Percentiles rank a stretch among this genome's conserved stretches.
Conservation (phyloP, 176 grass and related monocot genomes). For the Musa itinerans region DNA sequence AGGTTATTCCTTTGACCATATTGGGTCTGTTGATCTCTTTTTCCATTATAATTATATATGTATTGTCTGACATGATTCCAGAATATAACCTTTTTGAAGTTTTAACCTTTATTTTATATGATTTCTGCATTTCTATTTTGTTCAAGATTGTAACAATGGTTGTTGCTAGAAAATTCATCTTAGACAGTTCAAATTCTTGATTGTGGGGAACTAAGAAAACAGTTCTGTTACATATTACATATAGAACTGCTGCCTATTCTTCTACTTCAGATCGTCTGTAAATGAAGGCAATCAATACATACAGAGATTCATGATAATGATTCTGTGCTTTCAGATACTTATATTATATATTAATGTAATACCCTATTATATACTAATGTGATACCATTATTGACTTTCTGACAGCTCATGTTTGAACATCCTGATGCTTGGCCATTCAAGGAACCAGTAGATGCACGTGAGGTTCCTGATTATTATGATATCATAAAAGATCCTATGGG, state of each 20-base stretch:
- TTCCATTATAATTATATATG: too few relatives aligned
- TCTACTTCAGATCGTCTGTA: background rate
- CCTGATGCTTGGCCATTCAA: conserved; percentile 98
- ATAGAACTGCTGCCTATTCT: background rate
- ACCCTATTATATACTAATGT: background rate
- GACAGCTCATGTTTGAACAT: conserved; percentile 83
- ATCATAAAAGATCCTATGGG: conserved; percentile 99
- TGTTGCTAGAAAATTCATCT: background rate
- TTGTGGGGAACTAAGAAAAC: too few relatives aligned
- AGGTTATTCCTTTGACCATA: too few relatives aligned
- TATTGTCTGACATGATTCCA: too few relatives aligned
- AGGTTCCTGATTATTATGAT: conserved; percentile 96
- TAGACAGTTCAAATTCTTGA: background rate
- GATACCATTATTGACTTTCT: conserved; percentile 1
- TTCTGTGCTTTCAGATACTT: too few relatives aligned
- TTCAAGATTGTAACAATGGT: background rate
- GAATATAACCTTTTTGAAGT: background rate
- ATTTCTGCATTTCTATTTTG: background rate
- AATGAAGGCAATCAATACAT: too few relatives aligned
- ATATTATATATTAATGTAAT: too few relatives aligned
- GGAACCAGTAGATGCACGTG: conserved; percentile 88
- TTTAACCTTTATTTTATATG: background rate
- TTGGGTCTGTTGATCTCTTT: too few relatives aligned
- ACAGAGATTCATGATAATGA: too few relatives aligned
- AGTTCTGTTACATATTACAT: too few relatives aligned